Conservation (phyloP, 352 stramenopile genomes). For the Globisporangium abappressorium region DNA sequence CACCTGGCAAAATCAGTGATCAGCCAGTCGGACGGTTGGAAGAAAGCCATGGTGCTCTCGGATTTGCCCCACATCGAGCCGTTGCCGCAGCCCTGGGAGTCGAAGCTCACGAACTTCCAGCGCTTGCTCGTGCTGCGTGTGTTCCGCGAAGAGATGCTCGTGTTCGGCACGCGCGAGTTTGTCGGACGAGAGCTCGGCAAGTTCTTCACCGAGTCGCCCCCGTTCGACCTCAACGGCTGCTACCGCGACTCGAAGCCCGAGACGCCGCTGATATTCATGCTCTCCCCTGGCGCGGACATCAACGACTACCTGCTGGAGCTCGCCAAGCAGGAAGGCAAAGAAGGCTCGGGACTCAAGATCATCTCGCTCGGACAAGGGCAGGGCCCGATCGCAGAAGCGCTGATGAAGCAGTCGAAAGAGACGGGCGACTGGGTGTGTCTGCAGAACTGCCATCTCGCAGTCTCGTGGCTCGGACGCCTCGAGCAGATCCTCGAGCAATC, state of each 20-base stretch:
- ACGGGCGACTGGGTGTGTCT: conserved; percentile 94
- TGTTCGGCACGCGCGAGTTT: conserved; percentile 87
- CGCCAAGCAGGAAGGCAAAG: conserved; percentile 87
- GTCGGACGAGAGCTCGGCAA: conserved; percentile 72
- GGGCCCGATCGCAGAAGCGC: conserved; percentile 87
- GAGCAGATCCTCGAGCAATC: conserved; percentile 88
- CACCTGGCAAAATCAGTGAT: conserved; percentile 47
- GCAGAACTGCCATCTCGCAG: conserved; percentile 93
- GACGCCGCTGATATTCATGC: conserved; percentile 93
- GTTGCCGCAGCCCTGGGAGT: conserved; percentile 71
- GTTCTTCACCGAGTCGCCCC: conserved; percentile 89
- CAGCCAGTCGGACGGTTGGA: conserved; percentile 59
- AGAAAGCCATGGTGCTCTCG: conserved; percentile 65
- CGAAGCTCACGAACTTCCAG: conserved; percentile 83
- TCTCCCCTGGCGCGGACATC: conserved; percentile 91
- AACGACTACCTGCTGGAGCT: conserved; percentile 93
- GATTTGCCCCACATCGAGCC: conserved; percentile 73
- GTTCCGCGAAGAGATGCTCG: conserved; percentile 89
- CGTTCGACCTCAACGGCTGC: conserved; percentile 90
- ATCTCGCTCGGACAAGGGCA: conserved; percentile 94
- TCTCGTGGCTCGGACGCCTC: conserved; percentile 87
- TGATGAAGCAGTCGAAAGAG: conserved; percentile 89
- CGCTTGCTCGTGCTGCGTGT: conserved; percentile 88
- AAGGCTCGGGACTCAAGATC: conserved; percentile 84
- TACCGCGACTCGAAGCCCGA: conserved; percentile 90